Base-by-base conservation (phyloP, 352 stramenopile genomes). In the Globisporangium barbulae region DNA sequence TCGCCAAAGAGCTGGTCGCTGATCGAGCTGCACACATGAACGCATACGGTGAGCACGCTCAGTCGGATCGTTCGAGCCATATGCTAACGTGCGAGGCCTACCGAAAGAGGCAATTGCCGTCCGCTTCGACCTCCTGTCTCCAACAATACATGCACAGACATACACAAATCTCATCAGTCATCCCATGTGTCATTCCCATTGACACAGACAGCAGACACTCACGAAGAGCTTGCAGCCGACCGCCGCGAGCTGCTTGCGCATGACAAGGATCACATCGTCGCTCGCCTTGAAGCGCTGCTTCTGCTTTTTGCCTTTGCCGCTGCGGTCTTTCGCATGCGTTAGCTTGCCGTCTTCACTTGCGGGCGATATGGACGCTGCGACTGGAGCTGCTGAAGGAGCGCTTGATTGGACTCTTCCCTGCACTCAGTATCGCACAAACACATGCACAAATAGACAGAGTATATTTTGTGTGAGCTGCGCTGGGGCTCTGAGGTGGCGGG, bases 91-190 rank as follows among this genome's bases (percentile, higher is more conserved):
- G 13, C 44, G 17, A 33, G 30, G 52, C 70, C 13, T 70, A 91
- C 84, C 85, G 79, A 59, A 94, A 94, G n/a, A 93, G 67, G 63
- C 85, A 94, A 64, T 94, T 94, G 42, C 85, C 85, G 53, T 94
- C 85, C 1, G 83, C 76, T 60, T 93, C 81, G 17, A 94, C 85
- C 55, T 89, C 75, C 85, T 94, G 53, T 37, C 67, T 8, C 13
- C 41, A 47, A 17, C 41, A 25, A 57, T 21, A 53, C 52, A 39
- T 19, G 35, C 45, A 64, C 56, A 44, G 10, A 53, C 28, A 13
- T n/a, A 42, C 3, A 53, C 9, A 57, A 21, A 33, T 45, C 41
- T 25, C 12, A 28, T 22, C 30, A 59, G 25, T 52, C 25, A 31
- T 28, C 31, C 9, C 41, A 22, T 9, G 15, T 13, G 13, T 30